Conservation (phyloP, 208 protist species). For the Strigomonas culicis region DNA sequence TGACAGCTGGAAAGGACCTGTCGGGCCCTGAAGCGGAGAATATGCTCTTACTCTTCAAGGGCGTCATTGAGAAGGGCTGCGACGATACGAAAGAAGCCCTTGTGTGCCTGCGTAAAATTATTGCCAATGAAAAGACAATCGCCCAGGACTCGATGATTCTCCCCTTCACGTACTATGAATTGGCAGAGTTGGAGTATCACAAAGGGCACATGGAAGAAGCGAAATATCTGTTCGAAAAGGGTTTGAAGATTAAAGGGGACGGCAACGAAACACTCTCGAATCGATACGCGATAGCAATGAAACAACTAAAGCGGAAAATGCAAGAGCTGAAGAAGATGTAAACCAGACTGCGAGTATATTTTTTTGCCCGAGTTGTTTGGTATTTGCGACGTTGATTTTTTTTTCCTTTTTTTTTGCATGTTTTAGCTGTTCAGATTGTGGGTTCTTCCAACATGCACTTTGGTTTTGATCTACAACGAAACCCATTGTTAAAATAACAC, state of each 20-base stretch:
- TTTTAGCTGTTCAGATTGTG: constrained; percentile 14
- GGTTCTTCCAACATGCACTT: neutral
- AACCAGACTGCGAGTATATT: neutral
- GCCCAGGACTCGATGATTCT: constrained; percentile 85
- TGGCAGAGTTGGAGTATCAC: constrained; percentile 82
- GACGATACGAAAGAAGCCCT: constrained; percentile 60
- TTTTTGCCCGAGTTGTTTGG: neutral
- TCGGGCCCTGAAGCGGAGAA: constrained; percentile 65
- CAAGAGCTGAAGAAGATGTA: constrained; percentile 20
- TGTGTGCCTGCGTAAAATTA: constrained; percentile 59
- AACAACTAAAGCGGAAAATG: constrained; percentile 76
- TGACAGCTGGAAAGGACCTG: constrained; percentile 62
- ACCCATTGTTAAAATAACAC: no score
- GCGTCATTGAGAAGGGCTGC: constrained; percentile 87
- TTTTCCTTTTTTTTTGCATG: constrained; percentile 25
- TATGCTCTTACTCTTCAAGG: constrained; percentile 83
- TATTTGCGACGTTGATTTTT: constrained; percentile 3
- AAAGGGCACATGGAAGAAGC: constrained; percentile 59
- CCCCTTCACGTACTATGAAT: constrained; percentile 86
- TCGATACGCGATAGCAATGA: constrained; percentile 85
- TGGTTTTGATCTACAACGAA: no score
- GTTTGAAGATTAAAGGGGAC: constrained; percentile 80
- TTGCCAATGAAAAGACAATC: constrained; percentile 77
- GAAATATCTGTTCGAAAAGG: constrained; percentile 80
- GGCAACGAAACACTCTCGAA: constrained; percentile 87